These are phyloP conservation scores for Ophiocordyceps camponoti-floridani DNA, from an alignment of 2,329 filamentous ascomycete species.

Conservation along the genomic window DNA sequence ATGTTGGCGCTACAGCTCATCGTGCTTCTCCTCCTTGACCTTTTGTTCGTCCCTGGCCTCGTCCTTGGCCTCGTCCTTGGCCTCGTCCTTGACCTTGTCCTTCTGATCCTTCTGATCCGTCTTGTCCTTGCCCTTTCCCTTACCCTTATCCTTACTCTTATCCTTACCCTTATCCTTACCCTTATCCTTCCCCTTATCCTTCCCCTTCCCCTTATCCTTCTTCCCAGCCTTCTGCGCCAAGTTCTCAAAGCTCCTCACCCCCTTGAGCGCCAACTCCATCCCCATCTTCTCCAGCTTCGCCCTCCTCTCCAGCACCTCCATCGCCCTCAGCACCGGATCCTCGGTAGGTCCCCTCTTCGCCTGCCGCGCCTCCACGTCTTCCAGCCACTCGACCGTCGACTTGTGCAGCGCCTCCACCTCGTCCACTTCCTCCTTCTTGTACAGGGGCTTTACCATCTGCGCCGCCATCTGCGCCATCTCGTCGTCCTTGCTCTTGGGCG, in stretches of 20 bases:
- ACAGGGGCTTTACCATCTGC: slow-evolving; percentile 37
- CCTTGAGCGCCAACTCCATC: slow-evolving; percentile 53
- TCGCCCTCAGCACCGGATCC: slow-evolving; percentile 55
- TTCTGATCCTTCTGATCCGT: slow-evolving; percentile 15
- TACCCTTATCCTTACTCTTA: slow-evolving; percentile 8
- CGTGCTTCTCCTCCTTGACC: slow-evolving; percentile 2
- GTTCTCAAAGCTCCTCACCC: slow-evolving; percentile 29
- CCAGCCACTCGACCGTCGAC: slow-evolving; percentile 54
- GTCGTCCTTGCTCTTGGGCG: slow-evolving; percentile 18
- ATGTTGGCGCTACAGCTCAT: slow-evolving; percentile 13
- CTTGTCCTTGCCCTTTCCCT: slow-evolving; percentile 10
- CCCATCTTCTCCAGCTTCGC: slow-evolving; percentile 54
- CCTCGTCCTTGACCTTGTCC: not conserved
- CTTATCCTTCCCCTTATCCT: slow-evolving; percentile 8
- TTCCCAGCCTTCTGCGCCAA: slow-evolving; percentile 20
- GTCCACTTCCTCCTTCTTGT: slow-evolving; percentile 55
- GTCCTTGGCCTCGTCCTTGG: slow-evolving; percentile 2
- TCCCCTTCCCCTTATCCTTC: slow-evolving; percentile 19
- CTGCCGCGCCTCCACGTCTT: slow-evolving; percentile 52
- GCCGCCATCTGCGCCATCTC: slow-evolving; percentile 26
- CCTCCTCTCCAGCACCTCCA: slow-evolving; percentile 52
- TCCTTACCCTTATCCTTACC: slow-evolving; percentile 9
- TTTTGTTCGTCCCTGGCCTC: slow-evolving; percentile 11
- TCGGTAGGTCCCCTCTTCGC: slow-evolving; percentile 50
- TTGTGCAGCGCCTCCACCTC: slow-evolving; percentile 44